A percentile compares a stretch with the other conserved stretches of the same genome.
phyloP scores from a whole-genome alignment of 768 basidiomycete genomes.

The Dendrothele bispora region DNA sequence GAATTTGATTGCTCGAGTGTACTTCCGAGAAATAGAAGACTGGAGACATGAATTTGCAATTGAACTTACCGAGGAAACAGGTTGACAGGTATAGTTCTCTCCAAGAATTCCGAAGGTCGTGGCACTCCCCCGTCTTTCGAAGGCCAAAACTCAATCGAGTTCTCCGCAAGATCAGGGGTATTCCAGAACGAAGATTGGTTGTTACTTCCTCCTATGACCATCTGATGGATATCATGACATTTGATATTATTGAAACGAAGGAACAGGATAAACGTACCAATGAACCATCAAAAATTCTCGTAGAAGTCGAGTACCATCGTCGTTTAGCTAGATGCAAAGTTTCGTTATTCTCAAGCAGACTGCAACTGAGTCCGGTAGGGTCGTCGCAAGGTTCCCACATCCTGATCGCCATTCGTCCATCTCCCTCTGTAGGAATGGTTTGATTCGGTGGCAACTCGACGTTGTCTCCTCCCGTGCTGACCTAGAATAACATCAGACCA shows the following conservation, averaged over 20 bases:
- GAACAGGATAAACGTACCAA: constrained; percentile 49
- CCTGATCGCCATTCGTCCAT: constrained; percentile 22
- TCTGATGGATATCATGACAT: constrained; percentile 26
- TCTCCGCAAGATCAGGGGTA: constrained; percentile 28
- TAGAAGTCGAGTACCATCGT: constrained; percentile 55
- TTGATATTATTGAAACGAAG: constrained; percentile 9
- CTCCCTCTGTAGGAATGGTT: constrained; percentile 28
- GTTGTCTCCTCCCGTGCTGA: constrained; percentile 52
- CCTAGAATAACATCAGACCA: constrained; percentile 9
- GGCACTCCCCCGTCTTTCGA: constrained; percentile 35
- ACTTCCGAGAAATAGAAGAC: too few species aligned
- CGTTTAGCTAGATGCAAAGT: constrained; percentile 50
- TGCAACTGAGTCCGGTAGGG: constrained; percentile 22
- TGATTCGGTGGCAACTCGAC: constrained; percentile 36
- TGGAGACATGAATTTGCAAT: too few species aligned
- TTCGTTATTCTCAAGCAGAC: constrained; percentile 40
- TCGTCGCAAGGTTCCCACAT: constrained; percentile 23
- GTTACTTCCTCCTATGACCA: constrained; percentile 43
- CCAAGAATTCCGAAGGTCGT: constrained; percentile 49
- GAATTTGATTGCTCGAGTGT: too few species aligned
- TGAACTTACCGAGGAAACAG: constrained; percentile 47
- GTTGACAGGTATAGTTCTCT: constrained; percentile 53
- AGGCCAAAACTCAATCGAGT: constrained; percentile 57
- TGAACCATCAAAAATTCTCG: constrained; percentile 44
- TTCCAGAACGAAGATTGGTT: constrained; percentile 18